Evolutionary conservation across 306 rosid genomes (phyloP), one percentile per base, ranked within the genome.

Genomic region (Cicer chorassanicum): DNA sequence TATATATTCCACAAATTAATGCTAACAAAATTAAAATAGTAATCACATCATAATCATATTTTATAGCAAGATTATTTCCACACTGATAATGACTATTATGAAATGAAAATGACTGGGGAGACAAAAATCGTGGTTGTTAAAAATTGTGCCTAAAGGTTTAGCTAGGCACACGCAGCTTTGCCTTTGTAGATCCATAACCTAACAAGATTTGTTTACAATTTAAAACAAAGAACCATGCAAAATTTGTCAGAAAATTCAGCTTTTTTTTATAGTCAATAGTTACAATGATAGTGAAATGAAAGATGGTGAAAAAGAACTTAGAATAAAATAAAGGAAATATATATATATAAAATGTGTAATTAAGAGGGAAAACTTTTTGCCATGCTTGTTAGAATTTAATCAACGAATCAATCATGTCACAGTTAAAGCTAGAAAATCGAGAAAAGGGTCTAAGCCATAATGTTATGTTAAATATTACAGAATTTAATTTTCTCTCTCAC

Each of bases 371-470:
- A 63, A 50, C 80, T 86, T 86, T 87, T 74, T 69, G 84, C 77
- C 83, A 76, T 83, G 84, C 84, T 66, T 74, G 64, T 67, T 87
- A 64, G 81, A 75, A 21, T 68, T 82, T 84, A 85, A 91, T 89
- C 88, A 83, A 82, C 83, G 85, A 41, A 70, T 88, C 89, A 89
- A 93, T 91, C 87, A 93, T 88, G 82, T 72, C 78, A 83, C 73
- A 78, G 93, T 85, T 57, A 84, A 57, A 83, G 82, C 82, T 81
- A 84, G 78, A 86, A 85, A 87, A 74, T 72, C 59, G 73, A 51
- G 63, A 79, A 42, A 73, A 85, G 84, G 78, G 84, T 82, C 82
- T 80, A 43, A 69, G 85, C 80, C 87, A 86, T 87, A 57, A 87
- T 72, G 74, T 65, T 78, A 57, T 71, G 4, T 3, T 3, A 48